Evolutionary conservation across 2,329 filamentous ascomycete species (phyloP).

Genomic region (Rachicladosporium sp.): DNA sequence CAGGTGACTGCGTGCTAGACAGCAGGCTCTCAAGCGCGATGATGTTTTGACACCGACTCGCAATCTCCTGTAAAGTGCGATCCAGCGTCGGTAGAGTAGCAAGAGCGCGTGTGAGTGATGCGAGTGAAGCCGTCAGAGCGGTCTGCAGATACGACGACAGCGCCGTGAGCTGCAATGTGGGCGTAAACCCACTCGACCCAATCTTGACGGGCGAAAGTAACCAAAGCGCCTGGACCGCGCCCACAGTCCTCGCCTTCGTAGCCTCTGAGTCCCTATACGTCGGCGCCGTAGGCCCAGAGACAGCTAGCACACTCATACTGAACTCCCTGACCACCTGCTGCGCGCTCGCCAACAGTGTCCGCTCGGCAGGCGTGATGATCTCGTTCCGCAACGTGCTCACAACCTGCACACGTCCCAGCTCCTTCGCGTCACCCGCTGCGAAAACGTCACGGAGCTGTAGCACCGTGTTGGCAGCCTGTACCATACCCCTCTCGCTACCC

Average conservation of each 20-base stretch:
- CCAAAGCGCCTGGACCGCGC: conserved; percentile 66
- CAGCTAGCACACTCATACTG: conserved; percentile 49
- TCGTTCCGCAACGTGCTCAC: conserved; percentile 58
- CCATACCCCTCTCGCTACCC: conserved; percentile 49
- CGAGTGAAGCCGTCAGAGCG: conserved; percentile 64
- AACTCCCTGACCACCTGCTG: conserved; percentile 78
- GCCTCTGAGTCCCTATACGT: conserved; percentile 58
- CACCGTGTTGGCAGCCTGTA: conserved; percentile 71
- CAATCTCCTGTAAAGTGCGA: conserved; percentile 67
- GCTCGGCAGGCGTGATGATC: conserved; percentile 60
- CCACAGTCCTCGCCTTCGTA: conserved; percentile 57
- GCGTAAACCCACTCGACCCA: conserved; percentile 40
- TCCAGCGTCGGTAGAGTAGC: conserved; percentile 73
- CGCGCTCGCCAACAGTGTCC: conserved; percentile 57
- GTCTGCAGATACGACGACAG: conserved; percentile 75
- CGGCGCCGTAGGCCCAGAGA: conserved; percentile 25
- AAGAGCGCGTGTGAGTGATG: conserved; percentile 61
- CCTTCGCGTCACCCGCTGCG: conserved; percentile 38
- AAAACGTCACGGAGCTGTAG: conserved; percentile 64
- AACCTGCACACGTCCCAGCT: conserved; percentile 57
- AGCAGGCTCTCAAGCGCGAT: conserved; percentile 76
- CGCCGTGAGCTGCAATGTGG: conserved; percentile 60
- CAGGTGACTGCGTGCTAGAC: conserved; percentile 51
- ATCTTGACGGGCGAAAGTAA: conserved; percentile 56
- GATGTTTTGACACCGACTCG: conserved; percentile 76